These are phyloP conservation scores for Stereocaulon alpinum DNA, from an alignment of 495 filamentous ascomycete genomes.

Conservation along the genomic window DNA sequence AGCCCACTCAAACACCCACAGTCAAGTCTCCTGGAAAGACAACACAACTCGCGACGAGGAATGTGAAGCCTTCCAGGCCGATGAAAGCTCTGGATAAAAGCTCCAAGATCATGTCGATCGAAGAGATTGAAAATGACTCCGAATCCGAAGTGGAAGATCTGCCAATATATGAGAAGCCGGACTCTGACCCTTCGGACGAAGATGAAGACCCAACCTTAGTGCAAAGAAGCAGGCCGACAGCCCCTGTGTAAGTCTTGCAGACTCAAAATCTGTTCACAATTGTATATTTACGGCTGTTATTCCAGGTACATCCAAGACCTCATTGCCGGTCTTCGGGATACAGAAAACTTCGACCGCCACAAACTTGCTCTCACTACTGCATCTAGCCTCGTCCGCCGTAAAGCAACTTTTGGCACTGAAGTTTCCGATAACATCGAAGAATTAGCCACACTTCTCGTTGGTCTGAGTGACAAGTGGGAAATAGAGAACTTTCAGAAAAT, in stretches of 20 bases:
- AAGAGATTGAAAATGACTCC: conserved; percentile 50
- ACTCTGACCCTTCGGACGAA: conserved; percentile 83
- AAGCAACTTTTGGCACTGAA: conserved; percentile 78
- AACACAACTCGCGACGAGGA: conserved; percentile 2
- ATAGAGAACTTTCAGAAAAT: conserved; percentile 66
- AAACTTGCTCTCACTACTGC: conserved; percentile 68
- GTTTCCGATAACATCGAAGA: conserved; percentile 75
- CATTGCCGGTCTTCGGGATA: conserved; percentile 64
- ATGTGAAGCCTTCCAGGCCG: neutral
- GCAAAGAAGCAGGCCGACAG: conserved; percentile 66
- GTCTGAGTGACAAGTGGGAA: conserved; percentile 71
- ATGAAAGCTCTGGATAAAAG: conserved; percentile 20
- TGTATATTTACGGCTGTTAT: neutral
- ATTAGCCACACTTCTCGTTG: conserved; percentile 61
- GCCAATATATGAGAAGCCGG: conserved; percentile 76
- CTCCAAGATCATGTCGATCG: conserved; percentile 51
- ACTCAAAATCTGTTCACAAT: neutral
- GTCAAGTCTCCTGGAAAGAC: conserved; percentile 6
- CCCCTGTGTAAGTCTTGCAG: conserved; percentile 56
- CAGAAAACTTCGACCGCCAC: conserved; percentile 74
- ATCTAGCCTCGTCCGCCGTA: conserved; percentile 72
- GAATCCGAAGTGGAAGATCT: conserved; percentile 62
- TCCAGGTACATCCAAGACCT: conserved; percentile 76
- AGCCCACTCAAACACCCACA: neutral
- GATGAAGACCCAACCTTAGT: conserved; percentile 87